Conservation (phyloP, 495 filamentous ascomycete genomes). For the Melanomma pulvis-pyrius region DNA sequence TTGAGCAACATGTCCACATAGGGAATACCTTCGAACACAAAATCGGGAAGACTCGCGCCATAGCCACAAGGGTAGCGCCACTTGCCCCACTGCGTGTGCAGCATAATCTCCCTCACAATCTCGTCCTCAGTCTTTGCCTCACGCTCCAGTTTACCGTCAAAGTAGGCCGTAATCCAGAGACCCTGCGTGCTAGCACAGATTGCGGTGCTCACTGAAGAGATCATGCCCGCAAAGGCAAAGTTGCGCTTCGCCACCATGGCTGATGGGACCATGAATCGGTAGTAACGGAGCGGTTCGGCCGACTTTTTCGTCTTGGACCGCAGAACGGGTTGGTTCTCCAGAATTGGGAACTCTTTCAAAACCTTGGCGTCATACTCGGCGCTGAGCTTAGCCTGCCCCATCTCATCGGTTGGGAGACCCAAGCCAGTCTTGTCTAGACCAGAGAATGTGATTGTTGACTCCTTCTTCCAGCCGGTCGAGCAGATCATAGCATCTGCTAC, state of each 20-base stretch:
- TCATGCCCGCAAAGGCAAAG: slow-evolving; percentile 36
- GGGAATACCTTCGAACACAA: slow-evolving; percentile 76
- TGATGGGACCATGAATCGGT: slow-evolving; percentile 42
- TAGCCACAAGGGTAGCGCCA: slow-evolving; percentile 70
- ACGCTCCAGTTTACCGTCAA: slow-evolving; percentile 50
- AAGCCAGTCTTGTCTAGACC: slow-evolving; percentile 52
- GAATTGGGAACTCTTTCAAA: slow-evolving; percentile 64
- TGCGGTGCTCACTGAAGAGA: slow-evolving; percentile 27
- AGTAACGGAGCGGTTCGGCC: slow-evolving; percentile 36
- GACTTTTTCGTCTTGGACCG: background rate
- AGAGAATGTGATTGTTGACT: slow-evolving; percentile 66
- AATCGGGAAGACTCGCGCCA: slow-evolving; percentile 66
- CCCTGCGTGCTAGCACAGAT: slow-evolving; percentile 36
- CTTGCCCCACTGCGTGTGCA: slow-evolving; percentile 68
- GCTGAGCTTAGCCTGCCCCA: slow-evolving; percentile 8
- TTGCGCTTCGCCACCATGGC: slow-evolving; percentile 28
- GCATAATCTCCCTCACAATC: slow-evolving; percentile 58
- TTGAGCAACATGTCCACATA: slow-evolving; percentile 72
- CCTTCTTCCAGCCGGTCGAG: slow-evolving; percentile 49
- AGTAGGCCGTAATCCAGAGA: slow-evolving; percentile 45
- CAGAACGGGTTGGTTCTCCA: slow-evolving; percentile 47
- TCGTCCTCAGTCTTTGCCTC: slow-evolving; percentile 3
- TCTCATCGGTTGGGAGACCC: slow-evolving; percentile 27
- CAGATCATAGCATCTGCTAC: slow-evolving; percentile 67
- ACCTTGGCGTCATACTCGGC: slow-evolving; percentile 67